phyloP scores from a whole-genome alignment of 768 basidiomycete species.

The Suillus plorans region DNA sequence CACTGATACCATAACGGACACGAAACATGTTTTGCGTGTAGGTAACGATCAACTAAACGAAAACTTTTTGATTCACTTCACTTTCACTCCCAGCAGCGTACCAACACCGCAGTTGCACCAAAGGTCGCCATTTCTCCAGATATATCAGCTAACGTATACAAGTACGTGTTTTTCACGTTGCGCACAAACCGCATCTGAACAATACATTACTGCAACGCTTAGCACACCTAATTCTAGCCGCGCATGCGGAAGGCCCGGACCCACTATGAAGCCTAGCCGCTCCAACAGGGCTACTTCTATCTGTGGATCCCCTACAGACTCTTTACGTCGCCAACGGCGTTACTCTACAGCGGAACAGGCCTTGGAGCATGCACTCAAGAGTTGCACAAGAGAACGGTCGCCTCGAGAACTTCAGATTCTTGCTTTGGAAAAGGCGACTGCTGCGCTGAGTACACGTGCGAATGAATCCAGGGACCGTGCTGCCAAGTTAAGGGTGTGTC shows the following conservation, averaged over 20 bases:
- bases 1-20: constrained; percentile 7
- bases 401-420: constrained; percentile 47
- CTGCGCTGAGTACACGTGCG: constrained; percentile 43
- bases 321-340: constrained; percentile 35
- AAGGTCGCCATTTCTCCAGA: constrained; percentile 8
- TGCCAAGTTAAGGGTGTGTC: constrained; percentile 37
- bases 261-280: constrained; percentile 9
- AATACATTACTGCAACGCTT: neutral
- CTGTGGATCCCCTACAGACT: constrained; percentile 29
- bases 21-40: constrained; percentile 16
- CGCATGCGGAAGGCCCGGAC: constrained; percentile 19
- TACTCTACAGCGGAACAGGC: constrained; percentile 46
- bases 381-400: constrained; percentile 34
- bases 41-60: neutral
- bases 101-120: constrained; percentile 16
- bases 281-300: constrained; percentile 15
- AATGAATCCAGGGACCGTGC: constrained; percentile 44
- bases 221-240: constrained; percentile 23
- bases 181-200: constrained; percentile 6
- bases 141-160: constrained; percentile 6
- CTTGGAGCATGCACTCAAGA: constrained; percentile 35
- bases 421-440: constrained; percentile 44
- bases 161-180: constrained; percentile 23
- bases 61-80: constrained; percentile 3
- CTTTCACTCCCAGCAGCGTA: constrained; percentile 18